These are phyloP conservation scores for Stipa capillata DNA, from an alignment of 176 grass and related monocot genomes.

Conservation along the genomic window DNA sequence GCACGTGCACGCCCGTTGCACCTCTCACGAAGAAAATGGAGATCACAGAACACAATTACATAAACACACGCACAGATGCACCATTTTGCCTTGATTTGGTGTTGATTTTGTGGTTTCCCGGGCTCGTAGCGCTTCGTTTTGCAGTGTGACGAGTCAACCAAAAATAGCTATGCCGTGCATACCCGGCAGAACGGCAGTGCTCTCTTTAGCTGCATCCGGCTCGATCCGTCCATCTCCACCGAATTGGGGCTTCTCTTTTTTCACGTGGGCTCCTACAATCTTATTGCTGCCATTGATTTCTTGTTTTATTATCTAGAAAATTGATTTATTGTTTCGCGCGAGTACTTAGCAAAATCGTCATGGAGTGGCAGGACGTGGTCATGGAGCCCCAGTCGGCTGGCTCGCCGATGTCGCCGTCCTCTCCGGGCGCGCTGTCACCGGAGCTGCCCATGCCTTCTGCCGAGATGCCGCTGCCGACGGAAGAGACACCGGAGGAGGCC, in stretches of 20 bases:
- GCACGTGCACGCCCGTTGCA: not conserved
- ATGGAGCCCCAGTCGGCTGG: constrained; percentile 35
- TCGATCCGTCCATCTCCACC: not conserved
- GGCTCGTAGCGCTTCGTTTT: not conserved
- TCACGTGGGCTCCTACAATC: too few species aligned
- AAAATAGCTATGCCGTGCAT: constrained; percentile 31
- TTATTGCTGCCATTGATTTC: too few species aligned
- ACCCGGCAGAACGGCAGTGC: constrained; percentile 16
- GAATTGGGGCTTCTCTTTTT: constrained; percentile 24
- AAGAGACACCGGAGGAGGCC: not conserved
- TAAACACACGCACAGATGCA: not conserved
- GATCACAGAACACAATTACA: too few species aligned
- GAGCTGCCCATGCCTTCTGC: not conserved
- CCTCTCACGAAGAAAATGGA: too few species aligned
- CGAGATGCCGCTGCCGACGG: not conserved
- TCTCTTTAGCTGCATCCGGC: constrained; percentile 17
- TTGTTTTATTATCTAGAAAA: not conserved
- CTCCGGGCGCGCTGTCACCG: not conserved
- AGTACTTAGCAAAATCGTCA: not conserved
- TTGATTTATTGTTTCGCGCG: not conserved
- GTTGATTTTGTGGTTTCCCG: constrained; percentile 17
- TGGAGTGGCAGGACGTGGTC: constrained; percentile 16
- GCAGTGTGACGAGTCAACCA: constrained; percentile 26
- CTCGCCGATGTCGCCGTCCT: constrained; percentile 7
- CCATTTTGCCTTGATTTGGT: not conserved